Percentiles rank a stretch among this genome's conserved stretches.
These are phyloP conservation scores for Penicillium sp. DNA, from an alignment of 2,329 filamentous ascomycete species.

Conservation along the genomic window DNA sequence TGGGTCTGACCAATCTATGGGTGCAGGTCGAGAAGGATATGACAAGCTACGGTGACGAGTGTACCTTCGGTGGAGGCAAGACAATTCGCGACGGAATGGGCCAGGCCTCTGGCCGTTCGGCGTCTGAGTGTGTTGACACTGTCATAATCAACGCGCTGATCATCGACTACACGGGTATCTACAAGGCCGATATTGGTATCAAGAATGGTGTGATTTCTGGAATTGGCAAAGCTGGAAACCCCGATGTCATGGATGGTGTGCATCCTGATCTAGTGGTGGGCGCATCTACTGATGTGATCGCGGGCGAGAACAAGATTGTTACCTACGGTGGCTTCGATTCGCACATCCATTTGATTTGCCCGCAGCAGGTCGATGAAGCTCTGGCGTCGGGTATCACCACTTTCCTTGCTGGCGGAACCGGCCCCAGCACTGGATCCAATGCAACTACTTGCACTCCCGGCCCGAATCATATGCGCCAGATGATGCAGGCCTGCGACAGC, in stretches of 20 bases:
- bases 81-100: slow-evolving; percentile 94
- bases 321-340: slow-evolving; percentile 87
- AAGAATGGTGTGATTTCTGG: slow-evolving; percentile 81
- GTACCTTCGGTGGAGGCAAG: slow-evolving; percentile 92
- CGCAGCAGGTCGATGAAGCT: slow-evolving; percentile 82
- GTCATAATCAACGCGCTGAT: slow-evolving; percentile 88
- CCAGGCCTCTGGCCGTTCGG: slow-evolving; percentile 73
- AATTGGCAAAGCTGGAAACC: slow-evolving; percentile 93
- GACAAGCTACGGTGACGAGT: slow-evolving; percentile 86
- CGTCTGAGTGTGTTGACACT: slow-evolving; percentile 72
- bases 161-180: slow-evolving; percentile 87
- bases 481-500: slow-evolving; percentile 81
- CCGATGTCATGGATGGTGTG: slow-evolving; percentile 94
- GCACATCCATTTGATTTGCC: slow-evolving; percentile 93
- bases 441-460: slow-evolving; percentile 93
- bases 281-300: slow-evolving; percentile 85
- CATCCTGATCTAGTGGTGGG: slow-evolving; percentile 75
- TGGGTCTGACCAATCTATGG: slow-evolving; percentile 86
- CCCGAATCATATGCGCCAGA: slow-evolving; percentile 75
- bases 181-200: slow-evolving; percentile 94
- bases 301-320: slow-evolving; percentile 83
- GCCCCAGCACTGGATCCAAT: slow-evolving; percentile 85
- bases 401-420: slow-evolving; percentile 84
- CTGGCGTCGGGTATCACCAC: slow-evolving; percentile 85
- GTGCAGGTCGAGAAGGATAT: slow-evolving; percentile 83